Conservation (phyloP, 2,329 filamentous ascomycete species). For the Nigrograna mackinnonii region DNA sequence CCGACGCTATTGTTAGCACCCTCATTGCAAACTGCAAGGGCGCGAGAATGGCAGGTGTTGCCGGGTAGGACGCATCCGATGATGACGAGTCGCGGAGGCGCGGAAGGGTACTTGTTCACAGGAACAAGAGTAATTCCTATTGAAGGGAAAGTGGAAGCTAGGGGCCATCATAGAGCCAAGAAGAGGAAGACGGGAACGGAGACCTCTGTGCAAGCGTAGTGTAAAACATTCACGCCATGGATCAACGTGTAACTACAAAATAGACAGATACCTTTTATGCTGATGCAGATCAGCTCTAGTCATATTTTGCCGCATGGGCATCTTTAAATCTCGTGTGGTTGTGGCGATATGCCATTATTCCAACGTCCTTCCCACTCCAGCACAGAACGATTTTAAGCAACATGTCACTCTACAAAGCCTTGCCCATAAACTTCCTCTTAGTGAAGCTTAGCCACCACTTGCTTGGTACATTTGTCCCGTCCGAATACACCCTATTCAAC, state of each 20-base stretch:
- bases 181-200: conserved; percentile 59
- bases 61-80: conserved; percentile 90
- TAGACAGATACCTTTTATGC: no score
- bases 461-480: conserved; percentile 65
- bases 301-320: no score
- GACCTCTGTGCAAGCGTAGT: conserved; percentile 8
- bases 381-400: no score
- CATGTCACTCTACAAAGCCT: conserved; percentile 61
- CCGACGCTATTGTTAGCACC: conserved; percentile 81
- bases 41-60: conserved; percentile 85
- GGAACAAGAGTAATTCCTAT: conserved; percentile 80
- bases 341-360: no score
- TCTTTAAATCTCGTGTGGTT: no score
- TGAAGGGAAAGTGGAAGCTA: conserved; percentile 77
- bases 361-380: no score
- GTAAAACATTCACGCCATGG: background rate
- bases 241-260: background rate
- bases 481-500: conserved; percentile 84
- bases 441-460: conserved; percentile 98
- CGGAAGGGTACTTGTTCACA: conserved; percentile 89
- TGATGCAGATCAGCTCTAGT: no score
- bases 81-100: conserved; percentile 86
- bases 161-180: conserved; percentile 70
- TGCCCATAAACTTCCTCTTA: conserved; percentile 99
- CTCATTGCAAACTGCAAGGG: conserved; percentile 77